A percentile compares a stretch with the other conserved stretches of the same genome.
These are phyloP conservation scores for Panus rudis DNA, from an alignment of 768 basidiomycete species.

Conservation along the genomic window DNA sequence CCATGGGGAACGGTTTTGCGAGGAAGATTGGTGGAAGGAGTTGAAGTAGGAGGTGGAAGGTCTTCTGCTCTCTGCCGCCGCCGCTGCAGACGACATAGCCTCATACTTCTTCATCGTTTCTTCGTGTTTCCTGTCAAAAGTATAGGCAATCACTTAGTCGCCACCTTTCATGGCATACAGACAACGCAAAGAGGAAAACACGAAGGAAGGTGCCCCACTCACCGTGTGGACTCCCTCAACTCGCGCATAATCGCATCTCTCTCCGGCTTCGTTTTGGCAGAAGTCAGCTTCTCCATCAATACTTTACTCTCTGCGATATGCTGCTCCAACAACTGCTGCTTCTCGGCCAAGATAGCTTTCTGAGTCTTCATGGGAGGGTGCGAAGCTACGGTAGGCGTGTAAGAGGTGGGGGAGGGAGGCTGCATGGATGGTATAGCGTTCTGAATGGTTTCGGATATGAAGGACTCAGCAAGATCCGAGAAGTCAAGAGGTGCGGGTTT, in stretches of 20 bases:
- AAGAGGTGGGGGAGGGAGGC: conserved; percentile 9
- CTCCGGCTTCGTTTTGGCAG: conserved; percentile 44
- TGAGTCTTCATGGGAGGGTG: conserved; percentile 20
- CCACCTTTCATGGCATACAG: not conserved
- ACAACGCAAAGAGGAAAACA: not conserved
- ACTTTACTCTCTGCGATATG: conserved; percentile 47
- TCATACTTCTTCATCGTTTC: conserved; percentile 18
- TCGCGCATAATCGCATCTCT: conserved; percentile 37
- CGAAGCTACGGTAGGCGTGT: conserved; percentile 7
- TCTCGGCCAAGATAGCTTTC: conserved; percentile 32
- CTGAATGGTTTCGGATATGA: conserved; percentile 53
- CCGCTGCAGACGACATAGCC: not conserved
- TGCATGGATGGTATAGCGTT: conserved; percentile 25
- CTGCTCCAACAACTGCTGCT: conserved; percentile 40
- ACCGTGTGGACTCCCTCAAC: conserved; percentile 49
- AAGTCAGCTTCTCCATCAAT: conserved; percentile 40
- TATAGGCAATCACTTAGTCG: not conserved
- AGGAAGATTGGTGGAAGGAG: too few relatives aligned
- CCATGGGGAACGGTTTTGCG: too few relatives aligned
- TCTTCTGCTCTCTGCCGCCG: conserved; percentile 4
- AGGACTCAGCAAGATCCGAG: conserved; percentile 49
- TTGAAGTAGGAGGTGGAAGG: too few relatives aligned
- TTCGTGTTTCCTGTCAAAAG: conserved; percentile 29
- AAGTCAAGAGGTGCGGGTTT: conserved; percentile 16
- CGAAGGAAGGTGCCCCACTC: conserved; percentile 10